phyloP scores from a whole-genome alignment of 208 protist genomes.

The Jaenimonas drosophilae region DNA sequence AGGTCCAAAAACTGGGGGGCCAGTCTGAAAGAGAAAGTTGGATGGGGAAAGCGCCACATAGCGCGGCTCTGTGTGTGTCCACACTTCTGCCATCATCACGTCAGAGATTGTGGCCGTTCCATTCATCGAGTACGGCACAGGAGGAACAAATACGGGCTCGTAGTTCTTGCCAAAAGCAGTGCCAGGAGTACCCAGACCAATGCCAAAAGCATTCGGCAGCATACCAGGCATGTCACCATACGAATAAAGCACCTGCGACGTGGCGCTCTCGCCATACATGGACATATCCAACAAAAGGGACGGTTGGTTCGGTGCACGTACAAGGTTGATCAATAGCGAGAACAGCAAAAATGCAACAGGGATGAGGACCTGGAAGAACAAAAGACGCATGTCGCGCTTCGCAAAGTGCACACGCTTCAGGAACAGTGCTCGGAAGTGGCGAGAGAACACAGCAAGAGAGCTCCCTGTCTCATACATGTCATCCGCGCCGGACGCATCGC shows the following conservation, averaged over 20 bases:
- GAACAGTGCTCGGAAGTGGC: conserved; percentile 61
- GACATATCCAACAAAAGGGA: conserved; percentile 46
- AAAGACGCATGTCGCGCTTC: conserved; percentile 52
- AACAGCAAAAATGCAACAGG: conserved; percentile 63
- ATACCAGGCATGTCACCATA: conserved; percentile 7
- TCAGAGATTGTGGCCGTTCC: conserved; percentile 23
- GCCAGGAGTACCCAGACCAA: too few species aligned
- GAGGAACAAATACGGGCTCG: neutral
- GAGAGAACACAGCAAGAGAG: conserved; percentile 19
- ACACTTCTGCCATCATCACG: conserved; percentile 14
- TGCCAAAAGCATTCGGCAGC: neutral
- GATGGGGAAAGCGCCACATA: conserved; percentile 38
- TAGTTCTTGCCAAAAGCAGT: too few species aligned
- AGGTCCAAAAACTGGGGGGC: conserved; percentile 10
- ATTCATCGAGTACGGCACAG: conserved; percentile 5
- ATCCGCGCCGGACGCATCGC: neutral
- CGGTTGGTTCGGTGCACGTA: conserved; percentile 41
- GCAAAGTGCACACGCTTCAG: conserved; percentile 72
- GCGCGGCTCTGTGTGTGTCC: conserved; percentile 19
- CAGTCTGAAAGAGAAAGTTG: conserved; percentile 12
- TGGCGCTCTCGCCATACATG: conserved; percentile 28
- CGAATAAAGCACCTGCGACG: conserved; percentile 28
- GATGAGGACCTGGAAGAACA: conserved; percentile 69
- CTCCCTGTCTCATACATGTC: conserved; percentile 9
- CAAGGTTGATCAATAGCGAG: conserved; percentile 56